Conservation (phyloP, 2,329 filamentous ascomycete species). For the Neonectria ditissima region DNA sequence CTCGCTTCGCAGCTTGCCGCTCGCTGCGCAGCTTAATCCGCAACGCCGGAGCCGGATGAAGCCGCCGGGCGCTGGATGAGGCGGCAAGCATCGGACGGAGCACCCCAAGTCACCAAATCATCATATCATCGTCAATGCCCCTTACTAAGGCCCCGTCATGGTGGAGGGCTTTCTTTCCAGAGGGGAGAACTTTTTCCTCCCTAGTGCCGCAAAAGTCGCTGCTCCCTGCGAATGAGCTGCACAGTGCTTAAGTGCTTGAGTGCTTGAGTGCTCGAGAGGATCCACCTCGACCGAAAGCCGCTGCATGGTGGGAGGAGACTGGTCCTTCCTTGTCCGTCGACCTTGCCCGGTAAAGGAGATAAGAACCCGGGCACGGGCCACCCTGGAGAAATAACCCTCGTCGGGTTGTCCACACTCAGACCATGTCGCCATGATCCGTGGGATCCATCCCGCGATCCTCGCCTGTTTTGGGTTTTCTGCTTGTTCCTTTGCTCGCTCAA, state of each 20-base stretch:
- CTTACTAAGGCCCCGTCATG: constrained; percentile 27
- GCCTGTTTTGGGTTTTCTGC: constrained; percentile 21
- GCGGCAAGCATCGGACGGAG: constrained; percentile 22
- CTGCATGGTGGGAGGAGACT: not conserved
- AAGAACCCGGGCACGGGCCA: constrained; percentile 37
- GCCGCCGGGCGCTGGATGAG: not conserved
- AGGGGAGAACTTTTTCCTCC: constrained; percentile 1
- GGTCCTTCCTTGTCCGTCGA: not conserved
- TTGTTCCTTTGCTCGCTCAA: constrained; percentile 12
- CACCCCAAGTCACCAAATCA: constrained; percentile 22
- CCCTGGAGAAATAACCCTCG: constrained; percentile 11
- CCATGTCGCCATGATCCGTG: constrained; percentile 14
- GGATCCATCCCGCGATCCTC: constrained; percentile 26
- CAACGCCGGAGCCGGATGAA: constrained; percentile 3
- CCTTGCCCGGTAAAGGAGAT: constrained; percentile 26
- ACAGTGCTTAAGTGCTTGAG: not conserved
- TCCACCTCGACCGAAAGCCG: not conserved
- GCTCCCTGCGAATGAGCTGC: not conserved
- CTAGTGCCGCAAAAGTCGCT: not conserved
- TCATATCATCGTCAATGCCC: constrained; percentile 26
- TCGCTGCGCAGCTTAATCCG: not conserved
- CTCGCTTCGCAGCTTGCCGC: not conserved
- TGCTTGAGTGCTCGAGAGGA: not conserved
- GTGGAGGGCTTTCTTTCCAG: constrained; percentile 20
- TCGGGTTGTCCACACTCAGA: constrained; percentile 31